Evolutionary conservation across 345 rosid species (phyloP).

Genomic region (Conringia planisiliqua): DNA sequence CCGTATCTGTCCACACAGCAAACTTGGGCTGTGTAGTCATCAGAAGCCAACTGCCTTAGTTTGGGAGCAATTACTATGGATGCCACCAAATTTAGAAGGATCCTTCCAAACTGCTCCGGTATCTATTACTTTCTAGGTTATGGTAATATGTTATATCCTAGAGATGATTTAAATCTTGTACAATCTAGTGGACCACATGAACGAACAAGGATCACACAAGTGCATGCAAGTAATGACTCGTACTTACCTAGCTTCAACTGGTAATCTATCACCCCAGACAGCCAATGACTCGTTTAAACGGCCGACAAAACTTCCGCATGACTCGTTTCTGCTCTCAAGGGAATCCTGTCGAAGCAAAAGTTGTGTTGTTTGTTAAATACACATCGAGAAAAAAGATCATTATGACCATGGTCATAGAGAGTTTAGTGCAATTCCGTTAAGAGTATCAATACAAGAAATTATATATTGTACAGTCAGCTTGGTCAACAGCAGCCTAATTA

Average conservation of each 20-base stretch:
- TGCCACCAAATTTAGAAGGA: constrained; percentile 56
- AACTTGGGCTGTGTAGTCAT: constrained; percentile 64
- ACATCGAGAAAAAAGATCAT: not conserved
- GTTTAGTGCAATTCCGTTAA: not conserved
- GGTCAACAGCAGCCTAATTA: not conserved
- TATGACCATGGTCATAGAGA: not conserved
- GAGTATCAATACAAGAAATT: not conserved
- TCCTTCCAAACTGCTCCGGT: constrained; percentile 42
- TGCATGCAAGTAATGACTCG: not conserved
- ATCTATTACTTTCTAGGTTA: not conserved
- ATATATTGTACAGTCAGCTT: not conserved
- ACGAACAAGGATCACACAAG: constrained; percentile 9
- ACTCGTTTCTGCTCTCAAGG: constrained; percentile 60
- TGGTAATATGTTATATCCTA: not conserved
- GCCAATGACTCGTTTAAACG: constrained; percentile 63
- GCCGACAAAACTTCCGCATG: constrained; percentile 56
- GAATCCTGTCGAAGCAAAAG: constrained; percentile 57
- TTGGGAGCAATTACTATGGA: constrained; percentile 73
- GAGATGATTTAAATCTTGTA: not conserved
- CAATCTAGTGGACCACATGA: not conserved
- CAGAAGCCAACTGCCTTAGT: constrained; percentile 60
- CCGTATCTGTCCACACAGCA: constrained; percentile 83
- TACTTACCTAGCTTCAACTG: constrained; percentile 73
- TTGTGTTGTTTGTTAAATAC: not conserved
- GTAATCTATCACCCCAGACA: constrained; percentile 64